Evolutionary conservation across 306 rosid genomes (phyloP).

Genomic region (Comarum palustre): DNA sequence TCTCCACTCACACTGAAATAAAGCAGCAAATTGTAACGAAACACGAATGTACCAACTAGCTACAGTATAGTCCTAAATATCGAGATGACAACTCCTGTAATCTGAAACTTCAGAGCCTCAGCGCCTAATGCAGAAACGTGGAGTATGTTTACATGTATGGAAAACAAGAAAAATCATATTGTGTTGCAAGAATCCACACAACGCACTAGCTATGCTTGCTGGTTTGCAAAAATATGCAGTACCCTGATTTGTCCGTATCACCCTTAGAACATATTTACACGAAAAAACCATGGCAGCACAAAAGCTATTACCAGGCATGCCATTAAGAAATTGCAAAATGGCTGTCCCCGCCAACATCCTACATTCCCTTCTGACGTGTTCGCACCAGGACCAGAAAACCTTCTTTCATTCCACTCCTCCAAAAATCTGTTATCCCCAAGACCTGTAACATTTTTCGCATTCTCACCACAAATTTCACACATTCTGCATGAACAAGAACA

Average conservation of each 20-base stretch:
- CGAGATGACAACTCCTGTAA: slow-evolving; percentile 21
- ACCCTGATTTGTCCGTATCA: background rate
- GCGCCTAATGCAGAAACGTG: slow-evolving; percentile 16
- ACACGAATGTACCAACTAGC: slow-evolving; percentile 19
- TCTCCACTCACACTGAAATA: slow-evolving; percentile 11
- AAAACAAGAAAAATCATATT: slow-evolving; percentile 9
- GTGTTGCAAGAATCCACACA: slow-evolving; percentile 32
- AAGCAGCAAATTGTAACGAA: background rate
- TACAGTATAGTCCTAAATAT: slow-evolving; percentile 17
- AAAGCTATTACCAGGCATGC: slow-evolving; percentile 92
- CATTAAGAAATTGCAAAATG: slow-evolving; percentile 97
- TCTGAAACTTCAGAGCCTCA: slow-evolving; percentile 35
- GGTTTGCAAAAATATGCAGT: slow-evolving; percentile 30
- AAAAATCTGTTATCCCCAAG: slow-evolving; percentile 49
- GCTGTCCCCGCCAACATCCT: slow-evolving; percentile 84
- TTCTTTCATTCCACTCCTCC: slow-evolving; percentile 84
- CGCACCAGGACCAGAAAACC: slow-evolving; percentile 28
- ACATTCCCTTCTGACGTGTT: slow-evolving; percentile 39
- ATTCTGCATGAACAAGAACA: slow-evolving; percentile 37
- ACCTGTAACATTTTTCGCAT: slow-evolving; percentile 59
- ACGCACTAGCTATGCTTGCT: slow-evolving; percentile 15
- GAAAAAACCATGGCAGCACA: slow-evolving; percentile 95
- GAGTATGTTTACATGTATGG: slow-evolving; percentile 18
- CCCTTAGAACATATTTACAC: slow-evolving; percentile 71
- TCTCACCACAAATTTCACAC: slow-evolving; percentile 87